A percentile compares a stretch with the other conserved stretches of the same genome.
phyloP scores from a whole-genome alignment of 2,329 filamentous ascomycete genomes.

The Metarhizium robertsii region DNA sequence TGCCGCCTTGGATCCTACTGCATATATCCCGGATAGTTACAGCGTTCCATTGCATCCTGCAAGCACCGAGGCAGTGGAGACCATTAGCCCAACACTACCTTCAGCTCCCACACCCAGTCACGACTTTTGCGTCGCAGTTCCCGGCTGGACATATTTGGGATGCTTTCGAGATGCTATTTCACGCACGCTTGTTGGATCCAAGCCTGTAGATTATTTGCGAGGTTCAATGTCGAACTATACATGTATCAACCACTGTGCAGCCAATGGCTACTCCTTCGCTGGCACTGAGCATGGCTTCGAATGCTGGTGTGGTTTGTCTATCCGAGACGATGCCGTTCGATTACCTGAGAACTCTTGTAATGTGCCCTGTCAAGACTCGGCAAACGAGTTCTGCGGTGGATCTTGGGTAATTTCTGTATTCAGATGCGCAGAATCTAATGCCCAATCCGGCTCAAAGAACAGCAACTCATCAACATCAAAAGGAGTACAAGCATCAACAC shows the following conservation, averaged over 20 bases:
- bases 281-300: conserved; percentile 40
- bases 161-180: conserved; percentile 21
- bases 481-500: background rate
- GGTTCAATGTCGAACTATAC: conserved; percentile 36
- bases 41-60: background rate
- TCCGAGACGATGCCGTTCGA: conserved; percentile 14
- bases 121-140: background rate
- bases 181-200: conserved; percentile 12
- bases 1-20: background rate
- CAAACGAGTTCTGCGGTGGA: conserved; percentile 14
- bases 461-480: background rate
- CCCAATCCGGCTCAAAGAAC: background rate
- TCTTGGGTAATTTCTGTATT: conserved; percentile 17
- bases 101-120: background rate
- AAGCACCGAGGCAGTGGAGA: background rate
- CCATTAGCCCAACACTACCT: background rate
- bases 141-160: conserved; percentile 19
- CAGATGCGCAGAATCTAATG: background rate
- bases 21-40: background rate
- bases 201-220: conserved; percentile 16
- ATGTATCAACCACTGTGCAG: conserved; percentile 38
- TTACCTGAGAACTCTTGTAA: conserved; percentile 16
- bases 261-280: conserved; percentile 31
- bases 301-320: conserved; percentile 38
- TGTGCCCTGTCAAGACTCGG: conserved; percentile 12